These are phyloP conservation scores for Porcisia hertigi DNA, from an alignment of 208 protist species.

Conservation along the genomic window DNA sequence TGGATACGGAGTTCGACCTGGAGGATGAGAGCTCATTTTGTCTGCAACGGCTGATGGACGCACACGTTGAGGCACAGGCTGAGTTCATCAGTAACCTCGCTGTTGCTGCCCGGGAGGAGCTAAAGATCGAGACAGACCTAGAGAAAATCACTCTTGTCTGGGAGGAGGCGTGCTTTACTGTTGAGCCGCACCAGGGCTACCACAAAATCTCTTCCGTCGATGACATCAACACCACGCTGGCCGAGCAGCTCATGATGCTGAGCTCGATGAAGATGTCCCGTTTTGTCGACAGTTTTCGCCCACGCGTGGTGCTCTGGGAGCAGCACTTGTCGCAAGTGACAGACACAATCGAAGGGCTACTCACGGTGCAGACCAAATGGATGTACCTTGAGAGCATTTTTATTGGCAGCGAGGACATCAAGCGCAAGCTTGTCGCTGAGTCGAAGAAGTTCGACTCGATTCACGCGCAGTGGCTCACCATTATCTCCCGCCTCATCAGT, in stretches of 20 bases:
- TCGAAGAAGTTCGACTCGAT: constrained; percentile 95
- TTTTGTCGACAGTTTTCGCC: constrained; percentile 95
- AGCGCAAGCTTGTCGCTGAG: constrained; percentile 96
- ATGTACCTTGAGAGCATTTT: constrained; percentile 98
- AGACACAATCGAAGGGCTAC: constrained; percentile 93
- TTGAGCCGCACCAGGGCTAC: constrained; percentile 90
- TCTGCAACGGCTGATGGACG: constrained; percentile 92
- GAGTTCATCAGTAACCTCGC: constrained; percentile 95
- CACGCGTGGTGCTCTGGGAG: constrained; percentile 95
- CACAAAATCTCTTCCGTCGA: constrained; percentile 93
- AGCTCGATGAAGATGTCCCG: constrained; percentile 96
- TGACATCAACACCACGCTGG: constrained; percentile 93
- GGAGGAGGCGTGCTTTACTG: constrained; percentile 83
- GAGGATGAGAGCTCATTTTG: constrained; percentile 90
- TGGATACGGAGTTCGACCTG: constrained; percentile 92
- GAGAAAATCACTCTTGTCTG: constrained; percentile 93
- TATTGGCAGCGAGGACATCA: constrained; percentile 97
- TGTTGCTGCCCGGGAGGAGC: constrained; percentile 93
- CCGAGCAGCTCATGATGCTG: constrained; percentile 94
- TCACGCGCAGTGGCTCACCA: constrained; percentile 94
- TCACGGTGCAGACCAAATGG: constrained; percentile 95
- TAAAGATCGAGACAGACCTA: constrained; percentile 94
- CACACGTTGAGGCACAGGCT: constrained; percentile 93
- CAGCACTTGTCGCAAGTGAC: constrained; percentile 93
- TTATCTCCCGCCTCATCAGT: constrained; percentile 85